Evolutionary conservation across 2,329 filamentous ascomycete species (phyloP).

Genomic region (Exophiala sp.): DNA sequence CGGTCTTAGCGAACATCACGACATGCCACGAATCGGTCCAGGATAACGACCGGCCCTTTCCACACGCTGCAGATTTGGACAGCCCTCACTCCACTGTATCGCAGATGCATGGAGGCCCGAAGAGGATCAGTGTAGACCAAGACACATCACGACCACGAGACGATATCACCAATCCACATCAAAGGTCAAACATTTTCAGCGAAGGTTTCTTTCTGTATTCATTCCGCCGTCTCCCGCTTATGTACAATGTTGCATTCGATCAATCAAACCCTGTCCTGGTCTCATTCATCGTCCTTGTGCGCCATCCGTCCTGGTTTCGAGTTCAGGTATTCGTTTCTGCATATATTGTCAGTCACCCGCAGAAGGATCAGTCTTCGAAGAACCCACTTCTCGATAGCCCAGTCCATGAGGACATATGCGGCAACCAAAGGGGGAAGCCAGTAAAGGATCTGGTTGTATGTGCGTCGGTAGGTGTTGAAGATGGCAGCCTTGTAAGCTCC

Average conservation of each 20-base stretch:
- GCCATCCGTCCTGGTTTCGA: constrained; percentile 43
- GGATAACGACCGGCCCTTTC: constrained; percentile 19
- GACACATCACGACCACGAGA: background rate
- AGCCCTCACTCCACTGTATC: background rate
- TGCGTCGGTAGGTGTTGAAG: constrained; percentile 93
- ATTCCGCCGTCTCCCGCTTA: constrained; percentile 2
- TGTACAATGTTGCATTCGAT: constrained; percentile 16
- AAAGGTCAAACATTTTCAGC: too few species aligned
- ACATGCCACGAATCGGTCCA: constrained; percentile 60
- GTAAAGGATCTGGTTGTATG: constrained; percentile 83
- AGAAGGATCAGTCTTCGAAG: background rate
- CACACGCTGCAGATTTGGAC: background rate
- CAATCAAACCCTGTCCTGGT: background rate
- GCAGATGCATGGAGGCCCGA: background rate
- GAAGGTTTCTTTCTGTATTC: too few species aligned
- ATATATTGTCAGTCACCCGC: constrained; percentile 1
- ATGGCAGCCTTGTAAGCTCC: constrained; percentile 74
- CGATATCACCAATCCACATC: too few species aligned
- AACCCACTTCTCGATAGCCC: constrained; percentile 84
- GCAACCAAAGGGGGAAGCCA: constrained; percentile 73
- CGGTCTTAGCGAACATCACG: constrained; percentile 91
- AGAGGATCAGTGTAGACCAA: background rate
- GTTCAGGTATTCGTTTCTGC: constrained; percentile 50
- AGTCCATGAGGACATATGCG: constrained; percentile 81
- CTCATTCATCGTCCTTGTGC: constrained; percentile 5